Evolutionary conservation across 1,139 yeast species (phyloP).

Genomic region (Pichia sp.): DNA sequence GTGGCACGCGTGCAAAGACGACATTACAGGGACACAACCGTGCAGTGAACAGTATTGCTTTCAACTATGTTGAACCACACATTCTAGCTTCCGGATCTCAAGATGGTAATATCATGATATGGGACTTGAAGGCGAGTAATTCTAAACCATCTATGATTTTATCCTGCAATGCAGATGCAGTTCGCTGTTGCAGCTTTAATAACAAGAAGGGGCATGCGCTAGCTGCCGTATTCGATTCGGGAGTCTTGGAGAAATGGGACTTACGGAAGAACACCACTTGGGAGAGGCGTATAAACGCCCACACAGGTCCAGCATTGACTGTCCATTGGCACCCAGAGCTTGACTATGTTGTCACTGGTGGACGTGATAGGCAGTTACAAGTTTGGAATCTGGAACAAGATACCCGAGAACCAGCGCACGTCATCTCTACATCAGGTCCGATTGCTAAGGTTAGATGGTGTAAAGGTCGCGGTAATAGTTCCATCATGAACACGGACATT

Average conservation of each 20-base stretch:
- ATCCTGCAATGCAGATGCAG: conserved; percentile 57
- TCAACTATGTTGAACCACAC: conserved; percentile 49
- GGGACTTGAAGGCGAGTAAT: conserved; percentile 68
- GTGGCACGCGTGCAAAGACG: conserved; percentile 35
- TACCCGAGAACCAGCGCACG: conserved; percentile 55
- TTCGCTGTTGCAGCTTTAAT: conserved; percentile 54
- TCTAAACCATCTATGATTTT: conserved; percentile 40
- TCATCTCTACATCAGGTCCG: conserved; percentile 70
- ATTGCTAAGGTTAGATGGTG: conserved; percentile 70
- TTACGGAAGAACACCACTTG: conserved; percentile 49
- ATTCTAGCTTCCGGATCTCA: conserved; percentile 78
- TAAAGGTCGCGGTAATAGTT: conserved; percentile 33
- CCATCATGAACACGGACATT: conserved; percentile 48
- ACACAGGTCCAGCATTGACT: conserved; percentile 85
- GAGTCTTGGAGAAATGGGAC: conserved; percentile 82
- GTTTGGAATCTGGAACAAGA: conserved; percentile 57
- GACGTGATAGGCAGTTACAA: conserved; percentile 79
- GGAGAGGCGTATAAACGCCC: conserved; percentile 79
- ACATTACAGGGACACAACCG: conserved; percentile 67
- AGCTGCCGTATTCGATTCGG: conserved; percentile 84
- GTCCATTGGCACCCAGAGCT: conserved; percentile 82
- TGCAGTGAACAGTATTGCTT: conserved; percentile 75
- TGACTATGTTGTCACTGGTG: conserved; percentile 85
- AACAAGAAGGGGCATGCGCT: conserved; percentile 42
- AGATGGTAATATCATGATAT: conserved; percentile 79